Evolutionary conservation across 352 stramenopile species (phyloP).

Genomic region (Globisporangium acanthophoron): DNA sequence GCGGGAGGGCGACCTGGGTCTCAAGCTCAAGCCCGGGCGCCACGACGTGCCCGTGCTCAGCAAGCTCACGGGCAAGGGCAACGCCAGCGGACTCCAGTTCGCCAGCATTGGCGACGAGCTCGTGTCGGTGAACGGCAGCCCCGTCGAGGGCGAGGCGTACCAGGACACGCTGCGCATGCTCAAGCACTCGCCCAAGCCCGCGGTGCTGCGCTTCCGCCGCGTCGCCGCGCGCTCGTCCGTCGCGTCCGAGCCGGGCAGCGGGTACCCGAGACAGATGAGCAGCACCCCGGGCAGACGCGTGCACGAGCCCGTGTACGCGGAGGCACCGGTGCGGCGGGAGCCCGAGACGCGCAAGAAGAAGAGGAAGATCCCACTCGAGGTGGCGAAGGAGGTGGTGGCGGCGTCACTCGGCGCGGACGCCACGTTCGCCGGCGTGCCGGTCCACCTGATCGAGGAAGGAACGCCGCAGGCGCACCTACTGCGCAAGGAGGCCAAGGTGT

Average conservation of each 20-base stretch:
- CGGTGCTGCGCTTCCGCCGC: slow-evolving; percentile 74
- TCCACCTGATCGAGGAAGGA: slow-evolving; percentile 69
- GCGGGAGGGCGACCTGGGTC: slow-evolving; percentile 76
- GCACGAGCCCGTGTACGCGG: slow-evolving; percentile 27
- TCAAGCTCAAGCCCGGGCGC: slow-evolving; percentile 81
- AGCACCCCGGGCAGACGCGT: slow-evolving; percentile 30
- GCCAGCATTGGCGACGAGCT: slow-evolving; percentile 78
- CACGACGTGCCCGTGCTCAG: slow-evolving; percentile 76
- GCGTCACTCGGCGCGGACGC: slow-evolving; percentile 71
- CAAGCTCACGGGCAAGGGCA: slow-evolving; percentile 81
- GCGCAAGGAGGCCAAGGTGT: slow-evolving; percentile 77
- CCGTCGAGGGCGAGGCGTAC: slow-evolving; percentile 75
- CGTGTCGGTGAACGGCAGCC: slow-evolving; percentile 79
- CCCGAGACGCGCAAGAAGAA: slow-evolving; percentile 57
- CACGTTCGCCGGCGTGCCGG: slow-evolving; percentile 70
- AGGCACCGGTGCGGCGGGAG: slow-evolving; percentile 5
- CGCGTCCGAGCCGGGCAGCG: slow-evolving; percentile 35
- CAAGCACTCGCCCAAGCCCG: slow-evolving; percentile 82
- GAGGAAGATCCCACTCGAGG: slow-evolving; percentile 76
- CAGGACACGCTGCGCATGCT: slow-evolving; percentile 83
- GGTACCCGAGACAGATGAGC: slow-evolving; percentile 35
- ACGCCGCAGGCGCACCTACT: slow-evolving; percentile 74
- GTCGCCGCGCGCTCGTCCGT: slow-evolving; percentile 61
- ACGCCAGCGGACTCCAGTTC: slow-evolving; percentile 75
- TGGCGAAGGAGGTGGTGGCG: slow-evolving; percentile 75